Conservation (phyloP, 1,284 basidiomycete species). For the Ceratobasidium sp. region DNA sequence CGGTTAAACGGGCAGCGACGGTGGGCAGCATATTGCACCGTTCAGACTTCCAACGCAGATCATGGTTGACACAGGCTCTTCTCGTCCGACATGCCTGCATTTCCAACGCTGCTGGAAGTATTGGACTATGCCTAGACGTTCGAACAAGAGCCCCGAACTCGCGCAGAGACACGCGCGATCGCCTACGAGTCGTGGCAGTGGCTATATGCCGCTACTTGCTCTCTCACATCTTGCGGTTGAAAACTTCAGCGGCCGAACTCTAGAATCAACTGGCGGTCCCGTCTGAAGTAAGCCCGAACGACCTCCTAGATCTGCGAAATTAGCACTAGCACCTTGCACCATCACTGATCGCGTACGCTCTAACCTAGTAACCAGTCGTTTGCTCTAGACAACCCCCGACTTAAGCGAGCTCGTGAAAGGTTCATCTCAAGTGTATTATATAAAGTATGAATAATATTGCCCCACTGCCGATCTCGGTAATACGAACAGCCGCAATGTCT, state of each 20-base stretch:
- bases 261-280: background rate
- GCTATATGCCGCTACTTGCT: background rate
- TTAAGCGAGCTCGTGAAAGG: background rate
- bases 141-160: conserved; percentile 16
- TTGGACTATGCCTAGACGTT: conserved; percentile 33
- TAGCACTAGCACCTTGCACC: background rate
- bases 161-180: background rate
- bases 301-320: background rate
- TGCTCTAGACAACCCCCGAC: background rate
- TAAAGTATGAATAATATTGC: background rate
- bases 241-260: background rate
- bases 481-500: conserved; percentile 3
- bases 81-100: conserved; percentile 32
- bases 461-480: background rate
- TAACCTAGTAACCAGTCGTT: background rate
- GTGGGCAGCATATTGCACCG: background rate
- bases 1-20: background rate
- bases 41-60: background rate
- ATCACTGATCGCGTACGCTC: background rate
- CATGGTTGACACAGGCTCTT: background rate
- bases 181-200: no score
- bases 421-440: background rate
- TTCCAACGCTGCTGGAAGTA: conserved; percentile 19
- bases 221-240: background rate
- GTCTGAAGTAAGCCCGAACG: background rate